Base-by-base conservation (phyloP, 1,284 basidiomycete species). In the Acaromyces ingoldii region DNA sequence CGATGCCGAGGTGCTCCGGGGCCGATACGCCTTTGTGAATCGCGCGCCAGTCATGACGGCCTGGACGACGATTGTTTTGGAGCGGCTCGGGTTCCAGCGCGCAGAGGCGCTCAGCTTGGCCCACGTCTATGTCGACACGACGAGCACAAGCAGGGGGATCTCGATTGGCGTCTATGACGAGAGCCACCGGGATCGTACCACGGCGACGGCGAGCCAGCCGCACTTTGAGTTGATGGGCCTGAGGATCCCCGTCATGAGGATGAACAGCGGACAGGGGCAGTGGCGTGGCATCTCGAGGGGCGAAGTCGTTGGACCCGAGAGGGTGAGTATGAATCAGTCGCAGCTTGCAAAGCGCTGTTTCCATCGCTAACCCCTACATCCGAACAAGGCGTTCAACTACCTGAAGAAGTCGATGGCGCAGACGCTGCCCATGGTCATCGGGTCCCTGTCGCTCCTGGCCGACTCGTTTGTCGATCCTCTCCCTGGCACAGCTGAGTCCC, bases 21-120 rank as follows among this genome's bases (percentile, higher is more conserved):
- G 67, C 37, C 87, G 84, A 65, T 82, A 76, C 9, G 81, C 83
- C 24, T 80, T 90, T 7, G 82, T 89, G 47, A 97, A 97, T 76
- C 85, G 92, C 19, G 91, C 92, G 1, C 92, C 93, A 0, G 81
- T 96, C 49, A 89, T 96, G 88, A 90, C 86, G 43, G 89, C 87
- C 1, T 97, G 92, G 92, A 84, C 89, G 0, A 87, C 83, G 51
- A 78, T 90, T 31, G 86, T 96, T 15, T 86, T 89, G 6, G 88
- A 92, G 65, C 80, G 84, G 25, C 80, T 93, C 54, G 89, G 89
- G 2, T 97, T 97, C 73, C 81, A 83, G 48, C 80, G 85, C 46
- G 83, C 88, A 62, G 93, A 97, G 77, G 88, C 93, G 0, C 79
- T 97, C 31, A 91, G 87, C 65, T 87, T 93, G 89, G 89, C 89